Conservation (phyloP, 768 basidiomycete genomes). For the Leccinum arenicola region DNA sequence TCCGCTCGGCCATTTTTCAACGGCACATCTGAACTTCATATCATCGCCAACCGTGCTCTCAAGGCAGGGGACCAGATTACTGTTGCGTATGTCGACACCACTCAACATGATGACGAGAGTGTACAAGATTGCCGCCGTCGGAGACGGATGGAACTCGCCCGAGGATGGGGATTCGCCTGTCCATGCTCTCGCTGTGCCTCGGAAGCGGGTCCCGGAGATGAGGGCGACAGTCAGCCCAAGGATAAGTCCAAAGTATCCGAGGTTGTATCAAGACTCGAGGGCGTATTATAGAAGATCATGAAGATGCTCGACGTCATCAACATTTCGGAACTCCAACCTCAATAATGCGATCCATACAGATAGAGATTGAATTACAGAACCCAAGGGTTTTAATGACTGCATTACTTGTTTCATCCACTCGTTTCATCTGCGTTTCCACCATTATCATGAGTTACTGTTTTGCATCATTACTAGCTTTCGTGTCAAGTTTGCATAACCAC, state of each 20-base stretch:
- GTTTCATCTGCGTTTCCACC: background rate
- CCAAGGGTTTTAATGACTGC: background rate
- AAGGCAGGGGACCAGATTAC: slow-evolving; percentile 76
- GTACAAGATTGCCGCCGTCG: slow-evolving; percentile 55
- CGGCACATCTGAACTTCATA: slow-evolving; percentile 67
- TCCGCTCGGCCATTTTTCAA: slow-evolving; percentile 63
- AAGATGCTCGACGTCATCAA: background rate
- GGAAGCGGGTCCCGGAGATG: slow-evolving; percentile 42
- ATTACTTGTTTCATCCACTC: background rate
- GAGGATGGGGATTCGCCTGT: slow-evolving; percentile 84
- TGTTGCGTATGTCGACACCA: slow-evolving; percentile 72
- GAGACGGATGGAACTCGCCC: slow-evolving; percentile 68
- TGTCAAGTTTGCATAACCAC: slow-evolving; percentile 2
- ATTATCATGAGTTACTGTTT: background rate
- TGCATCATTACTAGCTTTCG: background rate
- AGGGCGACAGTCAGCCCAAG: slow-evolving; percentile 34
- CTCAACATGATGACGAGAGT: slow-evolving; percentile 52
- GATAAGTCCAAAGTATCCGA: slow-evolving; percentile 53
- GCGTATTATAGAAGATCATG: slow-evolving; percentile 9
- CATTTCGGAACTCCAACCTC: background rate
- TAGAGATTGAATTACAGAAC: background rate
- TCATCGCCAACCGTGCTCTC: slow-evolving; percentile 63
- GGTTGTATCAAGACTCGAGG: slow-evolving; percentile 32
- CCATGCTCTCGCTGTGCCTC: slow-evolving; percentile 59
- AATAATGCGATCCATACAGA: background rate